Conservation (phyloP, 2,329 filamentous ascomycete genomes). For the Nemania diffusa region DNA sequence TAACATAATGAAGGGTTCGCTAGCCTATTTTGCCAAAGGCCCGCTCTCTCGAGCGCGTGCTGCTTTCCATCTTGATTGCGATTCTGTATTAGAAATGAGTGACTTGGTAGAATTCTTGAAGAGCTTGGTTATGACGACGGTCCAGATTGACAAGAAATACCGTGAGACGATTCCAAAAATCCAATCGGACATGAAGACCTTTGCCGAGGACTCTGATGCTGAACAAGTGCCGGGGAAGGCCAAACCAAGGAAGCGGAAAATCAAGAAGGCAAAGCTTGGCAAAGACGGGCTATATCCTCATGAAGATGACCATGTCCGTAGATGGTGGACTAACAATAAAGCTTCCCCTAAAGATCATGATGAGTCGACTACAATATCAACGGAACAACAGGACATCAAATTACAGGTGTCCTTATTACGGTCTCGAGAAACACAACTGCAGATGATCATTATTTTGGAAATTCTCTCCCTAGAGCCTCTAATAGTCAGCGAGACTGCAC, state of each 20-base stretch:
- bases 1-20: slow-evolving; percentile 70
- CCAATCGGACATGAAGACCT: slow-evolving; percentile 65
- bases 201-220: slow-evolving; percentile 66
- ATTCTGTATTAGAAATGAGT: slow-evolving; percentile 67
- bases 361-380: slow-evolving; percentile 49
- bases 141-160: slow-evolving; percentile 82
- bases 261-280: slow-evolving; percentile 73
- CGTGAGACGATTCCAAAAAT: slow-evolving; percentile 74
- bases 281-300: slow-evolving; percentile 75
- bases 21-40: slow-evolving; percentile 87
- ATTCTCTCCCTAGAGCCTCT: slow-evolving; percentile 75
- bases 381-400: slow-evolving; percentile 64
- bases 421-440: slow-evolving; percentile 80
- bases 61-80: slow-evolving; percentile 72
- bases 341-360: slow-evolving; percentile 62
- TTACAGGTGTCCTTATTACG: slow-evolving; percentile 73
- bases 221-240: slow-evolving; percentile 55
- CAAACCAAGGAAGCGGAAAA: slow-evolving; percentile 61
- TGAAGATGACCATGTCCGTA: slow-evolving; percentile 72
- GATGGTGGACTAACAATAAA: slow-evolving; percentile 75
- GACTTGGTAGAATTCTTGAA: slow-evolving; percentile 77
- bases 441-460: slow-evolving; percentile 83
- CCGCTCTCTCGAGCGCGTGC: slow-evolving; percentile 79
- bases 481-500: slow-evolving; percentile 53
- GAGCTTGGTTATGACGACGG: slow-evolving; percentile 71